These are phyloP conservation scores for Pseudopithomyces chartarum DNA, from an alignment of 2,329 filamentous ascomycete genomes.

Conservation along the genomic window DNA sequence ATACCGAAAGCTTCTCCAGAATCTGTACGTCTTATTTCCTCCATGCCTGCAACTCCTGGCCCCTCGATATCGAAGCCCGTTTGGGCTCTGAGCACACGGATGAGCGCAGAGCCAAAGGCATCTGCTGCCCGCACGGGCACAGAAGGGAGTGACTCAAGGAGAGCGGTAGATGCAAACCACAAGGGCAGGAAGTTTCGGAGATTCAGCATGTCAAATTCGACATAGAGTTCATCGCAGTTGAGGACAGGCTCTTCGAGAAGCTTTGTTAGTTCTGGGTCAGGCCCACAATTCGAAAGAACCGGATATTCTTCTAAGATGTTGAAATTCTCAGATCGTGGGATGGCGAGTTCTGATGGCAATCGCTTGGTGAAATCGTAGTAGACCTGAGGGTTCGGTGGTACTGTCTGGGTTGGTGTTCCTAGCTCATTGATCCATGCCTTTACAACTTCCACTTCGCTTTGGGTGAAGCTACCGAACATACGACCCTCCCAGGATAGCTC, in stretches of 20 bases:
- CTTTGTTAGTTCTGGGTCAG: not conserved
- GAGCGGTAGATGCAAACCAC: conserved; percentile 46
- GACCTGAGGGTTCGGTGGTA: conserved; percentile 9
- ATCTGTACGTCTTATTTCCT: conserved; percentile 39
- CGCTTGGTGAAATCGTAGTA: conserved; percentile 29
- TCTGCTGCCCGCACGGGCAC: conserved; percentile 43
- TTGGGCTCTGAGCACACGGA: conserved; percentile 49
- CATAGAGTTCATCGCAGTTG: not conserved
- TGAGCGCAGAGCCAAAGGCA: conserved; percentile 38
- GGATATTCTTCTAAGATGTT: conserved; percentile 18
- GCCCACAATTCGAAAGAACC: conserved; percentile 1
- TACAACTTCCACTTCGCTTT: conserved; percentile 47
- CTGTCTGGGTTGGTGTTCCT: conserved; percentile 4
- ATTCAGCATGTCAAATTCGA: conserved; percentile 1
- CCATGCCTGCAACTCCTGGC: conserved; percentile 47
- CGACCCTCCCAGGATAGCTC: conserved; percentile 53
- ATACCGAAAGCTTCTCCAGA: conserved; percentile 32
- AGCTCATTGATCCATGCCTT: conserved; percentile 49
- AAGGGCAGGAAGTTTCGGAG: conserved; percentile 40
- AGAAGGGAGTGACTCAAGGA: conserved; percentile 45
- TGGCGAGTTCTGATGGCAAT: not conserved
- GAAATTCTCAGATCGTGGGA: not conserved
- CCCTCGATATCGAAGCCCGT: conserved; percentile 46
- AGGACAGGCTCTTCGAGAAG: not conserved
- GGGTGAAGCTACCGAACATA: conserved; percentile 58